A percentile compares a stretch with the other conserved stretches of the same genome.
Conservation (phyloP, 768 basidiomycete species). For the Collybia mongolica region DNA sequence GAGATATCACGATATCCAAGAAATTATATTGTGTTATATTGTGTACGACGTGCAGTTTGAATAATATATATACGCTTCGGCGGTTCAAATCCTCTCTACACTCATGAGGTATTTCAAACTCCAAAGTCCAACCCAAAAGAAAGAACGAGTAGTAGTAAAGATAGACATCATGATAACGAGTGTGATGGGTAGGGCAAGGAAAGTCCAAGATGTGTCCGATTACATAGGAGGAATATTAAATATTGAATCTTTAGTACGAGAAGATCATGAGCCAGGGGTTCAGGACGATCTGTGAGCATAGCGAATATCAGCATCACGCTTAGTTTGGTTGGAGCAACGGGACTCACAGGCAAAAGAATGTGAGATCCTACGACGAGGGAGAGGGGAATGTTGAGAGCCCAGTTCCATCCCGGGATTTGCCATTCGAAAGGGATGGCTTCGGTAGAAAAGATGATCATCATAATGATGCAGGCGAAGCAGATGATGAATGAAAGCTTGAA, state of each 20-base stretch:
- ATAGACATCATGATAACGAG: neutral
- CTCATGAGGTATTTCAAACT: neutral
- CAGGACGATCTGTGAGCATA: constrained; percentile 54
- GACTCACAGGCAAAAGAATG: constrained; percentile 68
- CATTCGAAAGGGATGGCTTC: constrained; percentile 61
- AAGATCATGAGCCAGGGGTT: constrained; percentile 90
- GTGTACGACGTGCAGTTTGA: no score
- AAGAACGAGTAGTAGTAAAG: neutral
- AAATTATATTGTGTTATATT: no score
- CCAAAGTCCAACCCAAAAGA: no score
- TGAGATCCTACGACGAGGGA: constrained; percentile 68
- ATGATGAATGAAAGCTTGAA: constrained; percentile 75
- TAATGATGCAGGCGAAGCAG: constrained; percentile 55
- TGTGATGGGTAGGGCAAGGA: neutral
- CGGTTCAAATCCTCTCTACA: no score
- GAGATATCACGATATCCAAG: no score
- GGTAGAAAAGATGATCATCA: constrained; percentile 61
- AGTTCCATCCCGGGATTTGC: constrained; percentile 61
- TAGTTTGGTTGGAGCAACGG: neutral
- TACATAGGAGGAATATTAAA: neutral
- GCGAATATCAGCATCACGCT: constrained; percentile 3
- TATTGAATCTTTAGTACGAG: constrained; percentile 39
- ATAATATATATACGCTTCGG: no score
- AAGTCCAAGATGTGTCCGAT: neutral
- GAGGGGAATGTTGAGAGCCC: constrained; percentile 76